Conservation (phyloP, 805 yeast genomes). For the Spathaspora gorwiae region DNA sequence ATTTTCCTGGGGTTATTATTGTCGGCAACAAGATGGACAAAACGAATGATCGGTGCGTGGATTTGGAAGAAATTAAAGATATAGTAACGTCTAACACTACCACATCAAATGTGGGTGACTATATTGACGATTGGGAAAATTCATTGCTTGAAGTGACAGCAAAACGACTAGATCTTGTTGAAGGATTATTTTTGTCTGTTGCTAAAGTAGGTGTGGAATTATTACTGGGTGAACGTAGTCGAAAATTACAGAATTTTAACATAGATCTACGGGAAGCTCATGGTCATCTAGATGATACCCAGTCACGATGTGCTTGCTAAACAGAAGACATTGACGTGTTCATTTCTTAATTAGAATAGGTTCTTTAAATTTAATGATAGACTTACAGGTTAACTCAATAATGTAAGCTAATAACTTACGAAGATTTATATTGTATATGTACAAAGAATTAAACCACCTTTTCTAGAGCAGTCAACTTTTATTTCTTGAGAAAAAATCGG, state of each 20-base stretch:
- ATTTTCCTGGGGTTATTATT: slow-evolving; percentile 43
- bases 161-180: slow-evolving; percentile 26
- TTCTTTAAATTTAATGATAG: no score
- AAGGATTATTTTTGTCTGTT: slow-evolving; percentile 30
- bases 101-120: slow-evolving; percentile 16
- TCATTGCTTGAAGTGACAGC: slow-evolving; percentile 32
- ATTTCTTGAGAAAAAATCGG: no score
- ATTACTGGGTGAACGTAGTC: slow-evolving; percentile 7
- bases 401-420: no score
- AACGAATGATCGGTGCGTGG: slow-evolving; percentile 28
- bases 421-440: no score
- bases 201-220: slow-evolving; percentile 31
- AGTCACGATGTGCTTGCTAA: slow-evolving; percentile 19
- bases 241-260: slow-evolving; percentile 22
- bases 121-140: slow-evolving; percentile 28
- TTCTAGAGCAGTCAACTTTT: no score
- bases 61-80: slow-evolving; percentile 31
- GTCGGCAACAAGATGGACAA: slow-evolving; percentile 53
- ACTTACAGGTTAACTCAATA: no score
- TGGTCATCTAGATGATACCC: background rate
- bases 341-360: no score
- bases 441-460: no score
- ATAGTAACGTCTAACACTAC: slow-evolving; percentile 20
- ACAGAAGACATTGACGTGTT: no score
- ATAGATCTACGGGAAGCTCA: slow-evolving; percentile 20